Evolutionary conservation across 2,329 filamentous ascomycete genomes (phyloP).

Genomic region (Plenodomus tracheiphilus): DNA sequence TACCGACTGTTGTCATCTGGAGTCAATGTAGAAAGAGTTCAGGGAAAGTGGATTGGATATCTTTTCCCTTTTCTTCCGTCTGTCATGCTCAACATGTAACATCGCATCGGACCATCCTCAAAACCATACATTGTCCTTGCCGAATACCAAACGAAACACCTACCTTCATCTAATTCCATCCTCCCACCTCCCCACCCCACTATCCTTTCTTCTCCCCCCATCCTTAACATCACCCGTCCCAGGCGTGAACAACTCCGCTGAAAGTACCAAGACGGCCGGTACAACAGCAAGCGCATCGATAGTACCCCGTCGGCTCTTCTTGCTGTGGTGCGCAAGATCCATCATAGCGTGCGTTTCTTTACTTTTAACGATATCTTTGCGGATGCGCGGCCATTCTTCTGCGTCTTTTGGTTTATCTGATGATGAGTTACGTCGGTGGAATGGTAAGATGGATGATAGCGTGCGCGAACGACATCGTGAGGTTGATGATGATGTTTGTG

Average conservation of each 20-base stretch:
- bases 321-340: conserved; percentile 25
- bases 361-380: conserved; percentile 23
- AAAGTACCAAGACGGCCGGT: conserved; percentile 39
- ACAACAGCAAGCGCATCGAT: conserved; percentile 42
- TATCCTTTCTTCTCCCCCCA: conserved; percentile 14
- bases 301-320: conserved; percentile 24
- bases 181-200: conserved; percentile 28
- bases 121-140: too few species aligned
- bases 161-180: conserved; percentile 18
- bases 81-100: too few species aligned
- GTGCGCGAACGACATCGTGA: conserved; percentile 23
- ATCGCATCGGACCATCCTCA: too few species aligned
- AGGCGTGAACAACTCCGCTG: conserved; percentile 43
- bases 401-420: conserved; percentile 1
- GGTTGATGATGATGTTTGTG: conserved; percentile 2
- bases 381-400: conserved; percentile 25
- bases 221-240: conserved; percentile 12
- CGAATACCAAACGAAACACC: too few species aligned
- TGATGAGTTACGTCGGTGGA: conserved; percentile 24
- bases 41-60: too few species aligned
- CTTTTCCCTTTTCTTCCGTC: too few species aligned
- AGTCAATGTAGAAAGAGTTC: too few species aligned
- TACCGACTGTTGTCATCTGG: too few species aligned
- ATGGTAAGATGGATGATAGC: conserved; percentile 27
- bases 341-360: conserved; percentile 28